Conservation (phyloP, 176 grass and related monocot genomes). For the Juncus effusus region DNA sequence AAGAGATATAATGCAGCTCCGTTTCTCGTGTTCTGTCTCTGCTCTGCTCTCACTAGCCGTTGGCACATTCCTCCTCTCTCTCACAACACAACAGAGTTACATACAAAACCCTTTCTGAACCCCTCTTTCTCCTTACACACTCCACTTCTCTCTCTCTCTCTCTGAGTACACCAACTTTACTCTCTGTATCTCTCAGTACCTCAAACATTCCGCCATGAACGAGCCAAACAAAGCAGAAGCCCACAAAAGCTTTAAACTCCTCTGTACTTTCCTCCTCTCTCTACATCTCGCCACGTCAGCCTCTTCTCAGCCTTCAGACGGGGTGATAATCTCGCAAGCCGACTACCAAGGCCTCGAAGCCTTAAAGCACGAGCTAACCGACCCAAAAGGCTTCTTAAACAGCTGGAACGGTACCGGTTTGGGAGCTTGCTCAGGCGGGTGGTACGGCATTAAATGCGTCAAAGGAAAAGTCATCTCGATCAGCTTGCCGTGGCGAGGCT, state of each 20-base stretch:
- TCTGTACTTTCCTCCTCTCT: conserved; percentile 16
- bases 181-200: background rate
- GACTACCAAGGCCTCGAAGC: conserved; percentile 70
- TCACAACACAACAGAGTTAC: background rate
- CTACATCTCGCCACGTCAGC: background rate
- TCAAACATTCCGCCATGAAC: conserved; percentile 1
- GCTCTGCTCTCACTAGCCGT: conserved; percentile 30
- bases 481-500: conserved; percentile 54
- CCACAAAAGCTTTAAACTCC: background rate
- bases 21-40: conserved; percentile 6
- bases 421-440: conserved; percentile 53
- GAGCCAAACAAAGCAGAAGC: background rate
- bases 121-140: conserved; percentile 11
- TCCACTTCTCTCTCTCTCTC: background rate
- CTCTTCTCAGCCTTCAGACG: conserved; percentile 29
- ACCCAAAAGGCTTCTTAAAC: conserved; percentile 41
- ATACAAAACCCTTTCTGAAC: background rate
- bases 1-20: background rate
- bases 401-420: conserved; percentile 74
- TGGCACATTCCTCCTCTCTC: background rate
- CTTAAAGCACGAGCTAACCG: conserved; percentile 44
- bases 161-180: background rate
- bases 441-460: conserved; percentile 66
- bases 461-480: conserved; percentile 57
- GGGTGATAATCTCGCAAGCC: conserved; percentile 50